Base-by-base conservation (phyloP, 805 yeast genomes). In the Candida peoriensis region DNA sequence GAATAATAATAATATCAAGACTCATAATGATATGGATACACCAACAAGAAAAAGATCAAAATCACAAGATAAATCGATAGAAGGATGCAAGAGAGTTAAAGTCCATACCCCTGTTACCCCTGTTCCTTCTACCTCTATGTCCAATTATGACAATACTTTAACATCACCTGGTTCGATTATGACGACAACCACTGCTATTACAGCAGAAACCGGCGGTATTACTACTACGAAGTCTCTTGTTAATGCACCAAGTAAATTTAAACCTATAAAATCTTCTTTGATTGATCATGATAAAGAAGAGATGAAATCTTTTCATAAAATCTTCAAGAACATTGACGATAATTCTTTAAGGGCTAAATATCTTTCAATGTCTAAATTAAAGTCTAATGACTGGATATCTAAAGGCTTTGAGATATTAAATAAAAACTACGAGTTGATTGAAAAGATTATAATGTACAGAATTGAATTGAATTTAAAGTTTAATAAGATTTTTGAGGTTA, bases 391-490 rank as follows among this genome's bases (percentile, higher is more conserved):
- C 11, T 73, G 78, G 77, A 41, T 61, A 3, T 12, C 33, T 8
- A 37, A 39, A 12, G 72, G 74, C 1, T 51, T 61, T 6, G 22
- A 39, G 3, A 46, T 70, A 19, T 44, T 50, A 16, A 41, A 46
- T 8, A 57, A 58, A 32, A 66, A 70, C 36, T 50, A 57, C 5
- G 36, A 41, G 2, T 50, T 70, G 15, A 47, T 64, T 24, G 47
- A 60, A 20, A 52, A 54, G 29, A 48, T 69, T 14, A 55, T 69
- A 4, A 28, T 49, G 6, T 55, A 64, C 11, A 58, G 77, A 42
- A 48, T 64, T 20, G 63, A 61, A 38, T 53, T 70, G 20, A 64
- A 64, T 37, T 52, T 55, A 24, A 63, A 61, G 34, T 64, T 70
- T 24, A 51, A 55, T 12, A 52, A 57, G 11, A 54, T 72, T 18